phyloP scores from a whole-genome alignment of 1,284 basidiomycete species.

The Apiotrichum brassicae region DNA sequence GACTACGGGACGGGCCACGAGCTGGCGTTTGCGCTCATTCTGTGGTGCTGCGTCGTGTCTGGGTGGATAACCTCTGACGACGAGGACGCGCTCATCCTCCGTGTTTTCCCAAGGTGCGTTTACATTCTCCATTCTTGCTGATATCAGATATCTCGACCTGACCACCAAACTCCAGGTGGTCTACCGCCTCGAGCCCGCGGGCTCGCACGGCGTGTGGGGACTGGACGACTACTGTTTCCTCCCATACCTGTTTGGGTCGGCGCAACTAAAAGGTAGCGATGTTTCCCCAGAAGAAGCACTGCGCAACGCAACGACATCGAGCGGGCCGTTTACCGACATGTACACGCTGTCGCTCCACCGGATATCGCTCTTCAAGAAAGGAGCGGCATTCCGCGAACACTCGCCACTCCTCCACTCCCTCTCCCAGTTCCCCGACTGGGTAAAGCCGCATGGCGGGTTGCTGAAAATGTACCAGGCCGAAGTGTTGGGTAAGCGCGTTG shows the following conservation, averaged over 20 bases:
- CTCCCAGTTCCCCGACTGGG: conserved; percentile 76
- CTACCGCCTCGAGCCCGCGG: conserved; percentile 90
- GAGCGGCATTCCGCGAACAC: conserved; percentile 79
- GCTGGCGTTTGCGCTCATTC: conserved; percentile 73
- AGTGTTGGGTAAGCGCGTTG: conserved; percentile 90
- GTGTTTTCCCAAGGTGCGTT: conserved; percentile 44
- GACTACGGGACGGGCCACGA: conserved; percentile 98
- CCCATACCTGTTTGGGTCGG: conserved; percentile 86
- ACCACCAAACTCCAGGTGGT: conserved; percentile 82
- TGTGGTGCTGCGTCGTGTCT: conserved; percentile 49
- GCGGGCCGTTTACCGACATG: conserved; percentile 51
- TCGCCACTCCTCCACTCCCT: conserved; percentile 86
- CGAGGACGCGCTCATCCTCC: conserved; percentile 44
- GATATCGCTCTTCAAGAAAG: conserved; percentile 71
- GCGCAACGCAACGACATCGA: conserved; percentile 4
- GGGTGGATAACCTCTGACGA: conserved; percentile 36
- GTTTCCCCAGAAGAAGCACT: conserved; percentile 46
- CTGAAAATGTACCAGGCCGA: conserved; percentile 97
- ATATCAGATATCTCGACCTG: conserved; percentile 67
- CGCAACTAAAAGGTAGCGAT: conserved; percentile 59
- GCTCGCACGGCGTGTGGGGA: conserved; percentile 97
- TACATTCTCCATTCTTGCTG: not conserved
- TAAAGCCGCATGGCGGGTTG: conserved; percentile 80
- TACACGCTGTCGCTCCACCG: conserved; percentile 77
- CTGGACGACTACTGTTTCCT: conserved; percentile 97